These are phyloP conservation scores for Furcasterigmium furcatum DNA, from an alignment of 2,329 filamentous ascomycete genomes.

Conservation along the genomic window DNA sequence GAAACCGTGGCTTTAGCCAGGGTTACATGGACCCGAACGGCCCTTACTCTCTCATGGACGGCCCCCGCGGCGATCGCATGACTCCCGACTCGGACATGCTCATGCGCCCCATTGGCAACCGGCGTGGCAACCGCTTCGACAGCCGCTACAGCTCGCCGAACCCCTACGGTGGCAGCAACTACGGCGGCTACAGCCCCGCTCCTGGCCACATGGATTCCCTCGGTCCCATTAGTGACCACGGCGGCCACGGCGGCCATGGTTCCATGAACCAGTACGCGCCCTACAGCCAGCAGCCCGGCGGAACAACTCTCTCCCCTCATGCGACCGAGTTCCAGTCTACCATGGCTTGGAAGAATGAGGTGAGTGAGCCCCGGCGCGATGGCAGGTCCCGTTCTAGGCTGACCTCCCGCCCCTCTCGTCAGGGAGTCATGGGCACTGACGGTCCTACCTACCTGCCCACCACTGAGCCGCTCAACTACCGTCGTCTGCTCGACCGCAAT, in stretches of 20 bases:
- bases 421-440: conserved; percentile 46
- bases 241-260: conserved; percentile 12
- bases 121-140: conserved; percentile 46
- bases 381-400: conserved; percentile 4
- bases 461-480: conserved; percentile 93
- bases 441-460: conserved; percentile 79
- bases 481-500: conserved; percentile 89
- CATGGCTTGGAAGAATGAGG: conserved; percentile 53
- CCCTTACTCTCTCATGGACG: conserved; percentile 32
- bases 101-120: conserved; percentile 35
- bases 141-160: conserved; percentile 33
- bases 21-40: conserved; percentile 35
- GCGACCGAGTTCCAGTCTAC: conserved; percentile 70
- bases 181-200: conserved; percentile 25
- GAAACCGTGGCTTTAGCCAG: conserved; percentile 31
- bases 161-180: conserved; percentile 20
- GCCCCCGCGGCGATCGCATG: conserved; percentile 42
- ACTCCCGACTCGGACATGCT: conserved; percentile 46
- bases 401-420: conserved; percentile 7
- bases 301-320: conserved; percentile 68
- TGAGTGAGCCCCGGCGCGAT: conserved; percentile 23
- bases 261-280: conserved; percentile 41
- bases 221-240: conserved; percentile 23
- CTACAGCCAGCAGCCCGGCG: conserved; percentile 55
- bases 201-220: conserved; percentile 31